Evolutionary conservation across 1,139 yeast genomes (phyloP).

Genomic region (Yamadazyma atmosphaerica): DNA sequence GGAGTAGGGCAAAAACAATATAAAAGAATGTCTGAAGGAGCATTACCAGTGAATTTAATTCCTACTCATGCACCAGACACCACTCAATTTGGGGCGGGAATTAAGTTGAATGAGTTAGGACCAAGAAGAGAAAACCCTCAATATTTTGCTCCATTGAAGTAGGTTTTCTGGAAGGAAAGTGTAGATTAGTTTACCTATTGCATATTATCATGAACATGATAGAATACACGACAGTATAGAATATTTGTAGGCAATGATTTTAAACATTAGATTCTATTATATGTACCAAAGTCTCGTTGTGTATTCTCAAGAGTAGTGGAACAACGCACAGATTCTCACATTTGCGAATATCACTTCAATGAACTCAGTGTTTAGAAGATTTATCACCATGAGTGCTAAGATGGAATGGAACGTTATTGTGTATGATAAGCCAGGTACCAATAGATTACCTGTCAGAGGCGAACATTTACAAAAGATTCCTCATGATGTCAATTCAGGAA

Average conservation of each 20-base stretch:
- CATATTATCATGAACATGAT: slow-evolving; percentile 6
- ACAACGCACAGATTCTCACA: background rate
- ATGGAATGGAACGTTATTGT: slow-evolving; percentile 70
- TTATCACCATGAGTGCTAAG: slow-evolving; percentile 20
- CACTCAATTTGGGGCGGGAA: slow-evolving; percentile 47
- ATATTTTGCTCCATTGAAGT: slow-evolving; percentile 39
- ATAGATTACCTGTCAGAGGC: slow-evolving; percentile 55
- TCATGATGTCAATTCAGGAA: slow-evolving; percentile 49
- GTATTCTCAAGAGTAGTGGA: too few relatives aligned
- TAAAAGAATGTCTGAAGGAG: slow-evolving; percentile 33
- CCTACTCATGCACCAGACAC: slow-evolving; percentile 47
- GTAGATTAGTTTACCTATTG: slow-evolving; percentile 10
- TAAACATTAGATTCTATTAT: too few relatives aligned
- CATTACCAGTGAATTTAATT: slow-evolving; percentile 36
- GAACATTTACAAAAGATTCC: slow-evolving; percentile 61
- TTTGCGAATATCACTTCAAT: slow-evolving; percentile 2
- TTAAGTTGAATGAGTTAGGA: slow-evolving; percentile 44
- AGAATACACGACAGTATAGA: background rate
- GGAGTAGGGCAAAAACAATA: slow-evolving; percentile 47
- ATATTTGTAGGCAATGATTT: too few relatives aligned
- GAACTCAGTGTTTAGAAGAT: slow-evolving; percentile 11
- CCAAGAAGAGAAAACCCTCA: slow-evolving; percentile 47
- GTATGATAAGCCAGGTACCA: slow-evolving; percentile 66
- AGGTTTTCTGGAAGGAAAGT: slow-evolving; percentile 1
- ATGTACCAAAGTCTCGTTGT: too few relatives aligned